Percentiles rank a stretch among this genome's conserved stretches.
Evolutionary conservation across 2,329 filamentous ascomycete species (phyloP).

Genomic region (Aspergillus hiratsukae): DNA sequence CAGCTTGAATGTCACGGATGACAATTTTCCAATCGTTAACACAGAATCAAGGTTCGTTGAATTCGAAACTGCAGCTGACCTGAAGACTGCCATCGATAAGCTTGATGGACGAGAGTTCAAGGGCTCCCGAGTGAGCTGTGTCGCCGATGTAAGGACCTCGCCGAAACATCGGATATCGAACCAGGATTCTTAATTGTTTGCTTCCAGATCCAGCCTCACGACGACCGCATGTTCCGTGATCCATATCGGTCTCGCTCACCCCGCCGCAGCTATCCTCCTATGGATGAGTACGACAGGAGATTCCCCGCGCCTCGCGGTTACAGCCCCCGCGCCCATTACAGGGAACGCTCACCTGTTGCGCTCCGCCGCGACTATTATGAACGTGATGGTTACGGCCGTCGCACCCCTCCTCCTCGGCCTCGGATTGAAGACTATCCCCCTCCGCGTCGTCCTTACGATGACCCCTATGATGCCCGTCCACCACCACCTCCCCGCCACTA

Average conservation of each 20-base stretch:
- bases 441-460: conserved; percentile 55
- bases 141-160: conserved; percentile 68
- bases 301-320: conserved; percentile 74
- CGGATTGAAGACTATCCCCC: conserved; percentile 72
- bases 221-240: conserved; percentile 67
- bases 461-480: conserved; percentile 53
- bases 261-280: conserved; percentile 61
- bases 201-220: conserved; percentile 59
- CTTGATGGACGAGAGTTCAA: conserved; percentile 92
- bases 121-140: conserved; percentile 77
- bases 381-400: conserved; percentile 70
- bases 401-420: conserved; percentile 74
- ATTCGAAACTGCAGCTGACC: conserved; percentile 86
- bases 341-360: conserved; percentile 73
- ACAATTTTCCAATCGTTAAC: conserved; percentile 20
- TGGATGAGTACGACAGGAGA: conserved; percentile 80
- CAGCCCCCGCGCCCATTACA: conserved; percentile 79
- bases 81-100: conserved; percentile 90
- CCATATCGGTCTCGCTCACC: conserved; percentile 78
- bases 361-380: conserved; percentile 78
- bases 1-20: conserved; percentile 13
- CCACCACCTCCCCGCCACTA: conserved; percentile 51
- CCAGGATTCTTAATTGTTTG: conserved; percentile 23
- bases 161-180: conserved; percentile 14
- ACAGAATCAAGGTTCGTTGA: conserved; percentile 74